These are phyloP conservation scores for thale cress (Arabidopsis thaliana) DNA, from an alignment of 345 rosid species.

Conservation along the genomic window DNA sequence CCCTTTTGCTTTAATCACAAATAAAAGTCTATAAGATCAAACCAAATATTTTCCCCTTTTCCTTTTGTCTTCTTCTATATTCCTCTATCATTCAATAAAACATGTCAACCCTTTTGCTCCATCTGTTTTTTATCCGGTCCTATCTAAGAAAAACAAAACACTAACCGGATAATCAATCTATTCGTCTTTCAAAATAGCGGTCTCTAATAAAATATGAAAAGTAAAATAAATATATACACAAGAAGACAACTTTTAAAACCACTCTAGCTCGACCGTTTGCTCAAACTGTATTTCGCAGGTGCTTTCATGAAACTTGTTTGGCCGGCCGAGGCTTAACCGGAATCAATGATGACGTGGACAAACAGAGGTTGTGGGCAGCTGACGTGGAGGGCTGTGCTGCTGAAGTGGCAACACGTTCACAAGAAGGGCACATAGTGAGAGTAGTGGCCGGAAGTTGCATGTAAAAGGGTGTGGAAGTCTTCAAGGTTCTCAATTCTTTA, in stretches of 20 bases:
- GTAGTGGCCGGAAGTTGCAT: slow-evolving; percentile 99
- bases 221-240: slow-evolving; percentile 38
- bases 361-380: slow-evolving; percentile 14
- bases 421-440: slow-evolving; percentile 99
- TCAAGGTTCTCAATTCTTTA: slow-evolving; percentile 81
- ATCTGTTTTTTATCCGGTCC: slow-evolving; percentile 34
- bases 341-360: slow-evolving; percentile 31
- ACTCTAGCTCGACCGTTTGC: background rate
- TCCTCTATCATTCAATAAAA: slow-evolving; percentile 23
- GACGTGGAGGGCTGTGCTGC: slow-evolving; percentile 48
- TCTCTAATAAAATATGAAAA: slow-evolving; percentile 23
- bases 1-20: slow-evolving; percentile 18
- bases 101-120: slow-evolving; percentile 39
- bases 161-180: slow-evolving; percentile 32
- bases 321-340: slow-evolving; percentile 38
- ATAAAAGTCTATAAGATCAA: slow-evolving; percentile 16
- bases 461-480: slow-evolving; percentile 82
- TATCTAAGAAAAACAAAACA: slow-evolving; percentile 35
- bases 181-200: slow-evolving; percentile 26
- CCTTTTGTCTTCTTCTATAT: background rate
- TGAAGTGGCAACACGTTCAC: slow-evolving; percentile 88
- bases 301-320: slow-evolving; percentile 40
- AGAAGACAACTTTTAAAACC: background rate
- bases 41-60: background rate
- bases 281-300: slow-evolving; percentile 21